These are phyloP conservation scores for Talaromyces sp. DNA, from an alignment of 2,329 filamentous ascomycete genomes.

Conservation along the genomic window DNA sequence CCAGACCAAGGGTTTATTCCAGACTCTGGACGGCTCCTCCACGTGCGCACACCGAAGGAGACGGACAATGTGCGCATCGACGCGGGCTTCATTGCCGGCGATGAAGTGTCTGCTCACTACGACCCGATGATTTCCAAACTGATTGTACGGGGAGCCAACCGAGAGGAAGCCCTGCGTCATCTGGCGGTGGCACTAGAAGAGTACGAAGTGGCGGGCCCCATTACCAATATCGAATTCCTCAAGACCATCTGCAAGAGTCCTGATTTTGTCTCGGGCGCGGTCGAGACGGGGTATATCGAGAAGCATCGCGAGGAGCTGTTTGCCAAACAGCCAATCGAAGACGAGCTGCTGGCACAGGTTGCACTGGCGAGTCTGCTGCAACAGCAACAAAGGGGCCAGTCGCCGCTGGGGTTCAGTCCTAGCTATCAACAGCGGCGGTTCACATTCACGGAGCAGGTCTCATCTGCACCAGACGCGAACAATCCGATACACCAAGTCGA, in stretches of 20 bases:
- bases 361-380: slow-evolving; percentile 55
- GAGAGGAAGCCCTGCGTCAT: slow-evolving; percentile 76
- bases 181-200: slow-evolving; percentile 73
- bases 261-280: slow-evolving; percentile 78
- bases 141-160: slow-evolving; percentile 76
- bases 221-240: slow-evolving; percentile 95
- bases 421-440: slow-evolving; percentile 61
- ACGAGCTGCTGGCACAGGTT: slow-evolving; percentile 80
- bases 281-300: slow-evolving; percentile 94
- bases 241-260: slow-evolving; percentile 78
- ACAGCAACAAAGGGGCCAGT: slow-evolving; percentile 13
- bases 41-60: slow-evolving; percentile 67
- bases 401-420: slow-evolving; percentile 54
- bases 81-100: slow-evolving; percentile 84
- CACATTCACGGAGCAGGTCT: slow-evolving; percentile 45
- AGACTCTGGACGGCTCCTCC: slow-evolving; percentile 81
- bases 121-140: slow-evolving; percentile 99
- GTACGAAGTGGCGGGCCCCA: slow-evolving; percentile 88
- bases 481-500: slow-evolving; percentile 39
- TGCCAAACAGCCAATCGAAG: slow-evolving; percentile 51
- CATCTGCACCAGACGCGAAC: slow-evolving; percentile 35
- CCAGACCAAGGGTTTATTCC: slow-evolving; percentile 88
- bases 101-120: slow-evolving; percentile 89
- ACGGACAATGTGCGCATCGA: slow-evolving; percentile 80
- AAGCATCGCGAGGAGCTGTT: slow-evolving; percentile 82